phyloP scores from a whole-genome alignment of 805 yeast genomes.

The Vanderwaltozyma tropicalis region DNA sequence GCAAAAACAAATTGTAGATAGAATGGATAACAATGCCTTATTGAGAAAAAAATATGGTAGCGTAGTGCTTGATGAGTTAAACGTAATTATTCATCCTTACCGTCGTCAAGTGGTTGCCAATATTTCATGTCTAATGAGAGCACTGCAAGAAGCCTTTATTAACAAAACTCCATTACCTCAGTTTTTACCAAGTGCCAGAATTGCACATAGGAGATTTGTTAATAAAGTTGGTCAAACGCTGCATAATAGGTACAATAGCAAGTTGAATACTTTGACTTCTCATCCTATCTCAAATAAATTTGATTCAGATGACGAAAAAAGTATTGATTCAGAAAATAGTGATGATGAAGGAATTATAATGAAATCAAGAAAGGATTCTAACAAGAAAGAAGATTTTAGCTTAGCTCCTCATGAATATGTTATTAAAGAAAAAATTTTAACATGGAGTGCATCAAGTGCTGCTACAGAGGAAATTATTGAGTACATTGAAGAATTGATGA shows the following conservation, averaged over 20 bases:
- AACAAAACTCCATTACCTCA: constrained; percentile 42
- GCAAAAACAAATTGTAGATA: constrained; percentile 36
- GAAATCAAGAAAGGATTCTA: neutral
- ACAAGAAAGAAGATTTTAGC: constrained; percentile 1
- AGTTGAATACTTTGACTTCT: neutral
- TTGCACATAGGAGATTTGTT: constrained; percentile 38
- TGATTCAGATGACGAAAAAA: neutral
- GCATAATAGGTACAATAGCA: constrained; percentile 15
- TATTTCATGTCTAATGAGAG: constrained; percentile 30
- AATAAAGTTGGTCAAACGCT: constrained; percentile 34
- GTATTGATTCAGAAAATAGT: constrained; percentile 3
- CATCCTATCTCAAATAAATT: neutral
- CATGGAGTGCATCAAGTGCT: constrained; percentile 44
- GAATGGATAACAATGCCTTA: constrained; percentile 37
- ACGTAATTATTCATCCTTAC: constrained; percentile 32
- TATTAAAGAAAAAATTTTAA: constrained; percentile 32
- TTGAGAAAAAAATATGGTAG: constrained; percentile 36
- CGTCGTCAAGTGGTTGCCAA: constrained; percentile 38
- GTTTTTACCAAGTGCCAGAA: constrained; percentile 38
- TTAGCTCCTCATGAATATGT: constrained; percentile 21
- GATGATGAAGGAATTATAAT: constrained; percentile 11
- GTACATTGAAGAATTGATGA: constrained; percentile 37
- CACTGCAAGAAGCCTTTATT: constrained; percentile 34
- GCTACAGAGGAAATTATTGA: constrained; percentile 41
- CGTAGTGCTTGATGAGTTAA: constrained; percentile 37